These are phyloP conservation scores for Umbelopsis sp. DNA, from an alignment of 192 early-diverging fungal genomes.

Conservation along the genomic window DNA sequence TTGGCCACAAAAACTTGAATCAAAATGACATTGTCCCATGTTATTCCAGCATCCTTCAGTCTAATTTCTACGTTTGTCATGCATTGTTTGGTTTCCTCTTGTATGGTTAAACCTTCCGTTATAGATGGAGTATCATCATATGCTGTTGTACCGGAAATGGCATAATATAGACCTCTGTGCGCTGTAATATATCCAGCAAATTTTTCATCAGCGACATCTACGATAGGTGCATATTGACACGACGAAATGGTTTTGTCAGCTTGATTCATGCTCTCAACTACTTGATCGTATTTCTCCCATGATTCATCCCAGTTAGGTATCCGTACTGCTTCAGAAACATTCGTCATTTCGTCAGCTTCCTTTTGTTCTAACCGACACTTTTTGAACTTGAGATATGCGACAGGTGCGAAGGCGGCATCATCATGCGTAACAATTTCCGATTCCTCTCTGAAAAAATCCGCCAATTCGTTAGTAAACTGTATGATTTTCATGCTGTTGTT, in stretches of 20 bases:
- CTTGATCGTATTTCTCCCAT: constrained; percentile 19
- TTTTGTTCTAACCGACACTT: constrained; percentile 74
- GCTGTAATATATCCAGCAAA: background rate
- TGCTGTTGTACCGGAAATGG: constrained; percentile 50
- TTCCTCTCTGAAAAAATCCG: constrained; percentile 57
- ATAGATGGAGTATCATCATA: constrained; percentile 18
- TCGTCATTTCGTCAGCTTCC: constrained; percentile 30
- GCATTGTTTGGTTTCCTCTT: constrained; percentile 50
- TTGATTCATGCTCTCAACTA: background rate
- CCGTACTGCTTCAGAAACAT: background rate
- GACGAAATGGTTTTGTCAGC: background rate
- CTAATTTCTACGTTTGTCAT: constrained; percentile 44
- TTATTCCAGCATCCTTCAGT: constrained; percentile 39
- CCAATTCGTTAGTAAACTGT: too few species aligned
- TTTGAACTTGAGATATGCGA: constrained; percentile 78
- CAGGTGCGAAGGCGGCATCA: constrained; percentile 80
- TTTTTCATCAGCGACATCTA: background rate
- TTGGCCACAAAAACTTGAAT: constrained; percentile 70
- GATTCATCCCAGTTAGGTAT: constrained; percentile 20
- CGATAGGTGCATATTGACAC: background rate
- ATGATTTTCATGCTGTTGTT: background rate
- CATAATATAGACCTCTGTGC: constrained; percentile 4
- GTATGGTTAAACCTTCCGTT: constrained; percentile 28
- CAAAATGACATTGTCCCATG: constrained; percentile 60
- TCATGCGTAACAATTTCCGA: constrained; percentile 74